Percentiles rank a stretch among this genome's conserved stretches.
phyloP scores from a whole-genome alignment of 257 asterid species.

The Nicotiana undulata region DNA sequence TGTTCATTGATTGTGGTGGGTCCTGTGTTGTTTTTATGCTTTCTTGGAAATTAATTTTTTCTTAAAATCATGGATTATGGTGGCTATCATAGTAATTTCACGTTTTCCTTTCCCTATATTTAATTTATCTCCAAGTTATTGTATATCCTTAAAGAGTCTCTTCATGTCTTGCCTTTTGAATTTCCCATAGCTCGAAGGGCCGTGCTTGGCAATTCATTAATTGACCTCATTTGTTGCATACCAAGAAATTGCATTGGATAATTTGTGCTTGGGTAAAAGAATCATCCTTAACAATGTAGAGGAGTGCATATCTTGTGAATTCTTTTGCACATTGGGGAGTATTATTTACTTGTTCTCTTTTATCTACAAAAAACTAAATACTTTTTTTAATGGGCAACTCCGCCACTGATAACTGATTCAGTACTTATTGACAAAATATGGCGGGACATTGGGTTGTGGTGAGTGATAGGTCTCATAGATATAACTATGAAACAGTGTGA shows the following conservation, averaged over 20 bases:
- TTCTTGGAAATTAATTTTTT: not conserved
- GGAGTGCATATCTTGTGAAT: not conserved
- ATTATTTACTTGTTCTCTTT: not conserved
- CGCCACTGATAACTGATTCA: not conserved
- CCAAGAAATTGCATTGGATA: not conserved
- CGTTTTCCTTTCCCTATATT: not conserved
- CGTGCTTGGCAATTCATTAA: not conserved
- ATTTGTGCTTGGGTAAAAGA: not conserved
- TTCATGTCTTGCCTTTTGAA: not conserved
- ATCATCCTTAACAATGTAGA: not conserved
- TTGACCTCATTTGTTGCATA: not conserved
- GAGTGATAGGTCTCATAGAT: not conserved
- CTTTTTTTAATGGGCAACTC: not conserved
- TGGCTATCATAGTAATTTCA: not conserved
- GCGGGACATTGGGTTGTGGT: not conserved
- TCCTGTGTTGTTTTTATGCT: not conserved
- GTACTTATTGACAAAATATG: not conserved
- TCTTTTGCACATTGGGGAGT: not conserved
- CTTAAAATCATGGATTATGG: not conserved
- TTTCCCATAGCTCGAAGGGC: not conserved
- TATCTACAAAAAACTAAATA: not conserved
- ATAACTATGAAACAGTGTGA: not conserved
- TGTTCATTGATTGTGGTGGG: not conserved
- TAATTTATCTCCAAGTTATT: not conserved
- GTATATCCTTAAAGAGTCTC: not conserved